Conservation (phyloP, 176 grass and related monocot species). For the Eremochloa ophiuroides region DNA sequence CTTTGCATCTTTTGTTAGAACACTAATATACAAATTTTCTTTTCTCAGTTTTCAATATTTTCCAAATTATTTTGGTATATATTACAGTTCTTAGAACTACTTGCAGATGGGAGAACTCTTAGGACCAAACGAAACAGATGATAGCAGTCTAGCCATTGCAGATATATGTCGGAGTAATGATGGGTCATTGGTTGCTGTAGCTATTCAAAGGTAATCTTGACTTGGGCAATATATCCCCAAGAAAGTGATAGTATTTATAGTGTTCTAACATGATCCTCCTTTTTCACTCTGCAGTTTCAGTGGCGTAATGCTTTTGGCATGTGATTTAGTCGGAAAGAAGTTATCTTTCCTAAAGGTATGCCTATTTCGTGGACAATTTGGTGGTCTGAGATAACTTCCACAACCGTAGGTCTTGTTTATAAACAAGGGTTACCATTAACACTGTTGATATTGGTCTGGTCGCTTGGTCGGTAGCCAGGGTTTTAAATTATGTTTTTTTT, state of each 20-base stretch:
- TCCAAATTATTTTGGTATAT: background rate
- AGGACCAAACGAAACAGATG: slow-evolving; percentile 43
- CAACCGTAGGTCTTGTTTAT: background rate
- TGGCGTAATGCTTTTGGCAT: slow-evolving; percentile 68
- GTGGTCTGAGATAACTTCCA: background rate
- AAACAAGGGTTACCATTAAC: background rate
- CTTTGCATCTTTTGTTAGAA: background rate
- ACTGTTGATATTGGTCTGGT: background rate
- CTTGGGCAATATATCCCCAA: background rate
- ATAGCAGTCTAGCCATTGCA: slow-evolving; percentile 54
- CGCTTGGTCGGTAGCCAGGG: background rate
- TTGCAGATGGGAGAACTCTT: slow-evolving; percentile 45
- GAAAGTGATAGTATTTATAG: slow-evolving; percentile 23
- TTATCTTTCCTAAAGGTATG: slow-evolving; percentile 67
- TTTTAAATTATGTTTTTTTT: background rate
- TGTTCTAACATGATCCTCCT: slow-evolving; percentile 4
- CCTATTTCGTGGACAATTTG: slow-evolving; percentile 7
- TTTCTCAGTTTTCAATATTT: background rate
- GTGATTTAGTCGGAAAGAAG: slow-evolving; percentile 55
- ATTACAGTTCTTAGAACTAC: slow-evolving; percentile 23
- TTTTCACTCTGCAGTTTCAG: slow-evolving; percentile 60
- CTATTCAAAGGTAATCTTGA: slow-evolving; percentile 70
- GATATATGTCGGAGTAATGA: slow-evolving; percentile 61
- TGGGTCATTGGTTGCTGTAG: slow-evolving; percentile 63
- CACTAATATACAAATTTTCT: background rate